These are phyloP conservation scores for Volvox africanus DNA, from an alignment of 139 green algal species.

Conservation along the genomic window DNA sequence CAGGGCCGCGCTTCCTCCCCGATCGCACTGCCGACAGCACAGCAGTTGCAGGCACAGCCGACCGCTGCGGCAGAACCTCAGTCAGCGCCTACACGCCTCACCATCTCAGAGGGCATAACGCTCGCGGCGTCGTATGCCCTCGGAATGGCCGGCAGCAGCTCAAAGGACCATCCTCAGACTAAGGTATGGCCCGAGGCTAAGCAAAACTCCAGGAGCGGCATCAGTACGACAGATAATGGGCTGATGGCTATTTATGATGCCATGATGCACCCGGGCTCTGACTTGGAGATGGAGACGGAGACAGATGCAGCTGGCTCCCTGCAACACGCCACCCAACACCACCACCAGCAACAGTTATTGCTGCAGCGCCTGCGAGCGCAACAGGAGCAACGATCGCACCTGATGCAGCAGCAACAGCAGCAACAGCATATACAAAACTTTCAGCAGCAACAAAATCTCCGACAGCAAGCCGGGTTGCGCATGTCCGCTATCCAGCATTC, in stretches of 20 bases:
- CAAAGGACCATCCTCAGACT: neutral
- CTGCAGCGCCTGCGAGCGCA: neutral
- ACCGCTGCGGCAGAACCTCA: neutral
- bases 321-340: neutral
- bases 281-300: neutral
- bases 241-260: slow-evolving; percentile 33
- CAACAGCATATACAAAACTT: neutral
- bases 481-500: neutral
- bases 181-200: neutral
- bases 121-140: neutral
- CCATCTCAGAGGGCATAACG: neutral
- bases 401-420: slow-evolving; percentile 6
- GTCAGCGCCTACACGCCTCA: neutral
- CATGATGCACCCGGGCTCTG: neutral
- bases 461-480: neutral
- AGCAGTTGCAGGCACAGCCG: neutral
- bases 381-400: neutral
- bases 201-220: neutral
- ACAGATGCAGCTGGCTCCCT: neutral
- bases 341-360: neutral
- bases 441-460: neutral
- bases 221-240: neutral
- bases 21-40: neutral
- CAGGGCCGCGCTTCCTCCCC: neutral
- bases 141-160: neutral